Conservation (phyloP, 345 rosid genomes). For the Zanthoxylum bungeanum region DNA sequence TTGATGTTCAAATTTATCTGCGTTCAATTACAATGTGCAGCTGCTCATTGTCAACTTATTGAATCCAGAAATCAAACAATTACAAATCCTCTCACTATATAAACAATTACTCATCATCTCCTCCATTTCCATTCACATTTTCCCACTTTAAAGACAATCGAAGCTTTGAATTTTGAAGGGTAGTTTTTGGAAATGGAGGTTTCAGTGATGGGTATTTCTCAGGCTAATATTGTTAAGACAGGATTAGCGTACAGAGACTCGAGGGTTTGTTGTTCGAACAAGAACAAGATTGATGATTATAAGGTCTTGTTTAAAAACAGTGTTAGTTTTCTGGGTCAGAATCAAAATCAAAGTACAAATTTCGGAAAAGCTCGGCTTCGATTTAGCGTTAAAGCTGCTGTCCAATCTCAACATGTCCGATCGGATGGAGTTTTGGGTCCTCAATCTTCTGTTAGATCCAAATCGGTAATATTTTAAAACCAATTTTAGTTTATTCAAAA, state of each 20-base stretch:
- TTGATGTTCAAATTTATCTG: background rate
- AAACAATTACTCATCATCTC: background rate
- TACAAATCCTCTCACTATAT: background rate
- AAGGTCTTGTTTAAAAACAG: conserved; percentile 18
- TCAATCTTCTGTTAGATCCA: conserved; percentile 27
- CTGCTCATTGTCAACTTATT: background rate
- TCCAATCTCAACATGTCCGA: conserved; percentile 37
- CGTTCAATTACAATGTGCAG: too few relatives aligned
- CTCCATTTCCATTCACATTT: background rate
- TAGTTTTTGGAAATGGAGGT: background rate
- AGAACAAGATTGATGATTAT: background rate
- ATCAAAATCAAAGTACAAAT: conserved; percentile 14
- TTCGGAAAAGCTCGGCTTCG: conserved; percentile 34
- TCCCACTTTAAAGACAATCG: background rate
- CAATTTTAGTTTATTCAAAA: background rate
- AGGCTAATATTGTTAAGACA: background rate
- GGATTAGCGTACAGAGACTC: conserved; percentile 25
- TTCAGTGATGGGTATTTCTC: conserved; percentile 4
- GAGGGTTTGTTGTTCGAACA: conserved; percentile 23
- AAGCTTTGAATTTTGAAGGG: background rate
- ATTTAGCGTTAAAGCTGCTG: conserved; percentile 46
- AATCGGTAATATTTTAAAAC: conserved; percentile 38
- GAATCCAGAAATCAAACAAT: background rate
- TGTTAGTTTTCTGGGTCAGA: conserved; percentile 32
- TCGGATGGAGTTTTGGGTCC: conserved; percentile 20